Conservation (phyloP, 1,284 basidiomycete genomes). For the Trichosporon ovoides region DNA sequence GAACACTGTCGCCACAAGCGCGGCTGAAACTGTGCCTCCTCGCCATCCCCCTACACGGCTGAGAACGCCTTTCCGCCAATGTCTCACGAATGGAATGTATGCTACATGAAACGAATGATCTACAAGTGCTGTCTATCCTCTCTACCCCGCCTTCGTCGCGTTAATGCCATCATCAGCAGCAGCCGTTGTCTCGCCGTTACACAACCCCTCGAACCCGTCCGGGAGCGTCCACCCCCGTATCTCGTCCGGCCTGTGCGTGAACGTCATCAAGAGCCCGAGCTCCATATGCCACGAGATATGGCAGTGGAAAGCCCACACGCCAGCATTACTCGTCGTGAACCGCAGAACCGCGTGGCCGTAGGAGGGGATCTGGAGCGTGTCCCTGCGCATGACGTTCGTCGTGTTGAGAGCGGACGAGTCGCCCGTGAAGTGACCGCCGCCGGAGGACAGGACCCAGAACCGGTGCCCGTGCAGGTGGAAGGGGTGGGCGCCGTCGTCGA, state of each 20-base stretch:
- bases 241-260: conserved; percentile 17
- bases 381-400: conserved; percentile 29
- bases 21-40: too few species aligned
- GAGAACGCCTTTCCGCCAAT: too few species aligned
- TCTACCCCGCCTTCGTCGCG: too few species aligned
- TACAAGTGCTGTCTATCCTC: too few species aligned
- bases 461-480: conserved; percentile 35
- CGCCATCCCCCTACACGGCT: too few species aligned
- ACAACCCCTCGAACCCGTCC: conserved; percentile 6
- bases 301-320: conserved; percentile 31
- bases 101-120: too few species aligned
- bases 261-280: conserved; percentile 14
- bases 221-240: conserved; percentile 9
- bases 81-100: too few species aligned
- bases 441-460: conserved; percentile 25
- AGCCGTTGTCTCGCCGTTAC: background rate
- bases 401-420: conserved; percentile 16
- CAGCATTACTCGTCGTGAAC: conserved; percentile 25
- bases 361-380: conserved; percentile 27
- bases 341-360: conserved; percentile 27
- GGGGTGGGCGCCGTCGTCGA: conserved; percentile 31
- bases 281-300: conserved; percentile 32
- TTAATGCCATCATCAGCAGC: too few species aligned
- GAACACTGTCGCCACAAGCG: too few species aligned
- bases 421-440: conserved; percentile 12